phyloP scores from a whole-genome alignment of 345 rosid species.

The Corchorus capsularis region DNA sequence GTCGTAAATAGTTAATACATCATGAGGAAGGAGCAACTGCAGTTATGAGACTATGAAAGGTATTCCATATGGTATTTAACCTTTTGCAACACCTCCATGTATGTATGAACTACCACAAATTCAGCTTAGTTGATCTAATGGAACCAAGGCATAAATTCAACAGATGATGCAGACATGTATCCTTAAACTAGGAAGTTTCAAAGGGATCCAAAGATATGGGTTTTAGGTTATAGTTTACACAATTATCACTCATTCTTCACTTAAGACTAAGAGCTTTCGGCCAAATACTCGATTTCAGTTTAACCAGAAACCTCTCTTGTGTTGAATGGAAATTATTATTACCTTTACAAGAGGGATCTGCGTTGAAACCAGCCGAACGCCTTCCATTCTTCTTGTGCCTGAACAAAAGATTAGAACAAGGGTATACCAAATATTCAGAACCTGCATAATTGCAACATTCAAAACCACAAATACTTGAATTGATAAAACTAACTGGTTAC shows the following conservation, averaged over 20 bases:
- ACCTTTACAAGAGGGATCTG: constrained; percentile 29
- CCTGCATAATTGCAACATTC: background rate
- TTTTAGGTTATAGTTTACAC: background rate
- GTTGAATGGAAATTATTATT: background rate
- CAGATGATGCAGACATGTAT: background rate
- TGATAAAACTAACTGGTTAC: constrained; percentile 25
- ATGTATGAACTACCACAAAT: background rate
- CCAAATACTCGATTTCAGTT: background rate
- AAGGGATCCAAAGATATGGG: background rate
- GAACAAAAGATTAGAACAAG: constrained; percentile 6
- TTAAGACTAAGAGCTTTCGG: background rate
- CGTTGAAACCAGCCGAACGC: constrained; percentile 9
- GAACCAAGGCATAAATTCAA: background rate
- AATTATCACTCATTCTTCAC: background rate
- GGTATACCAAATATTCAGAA: background rate
- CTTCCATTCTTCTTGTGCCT: constrained; percentile 38
- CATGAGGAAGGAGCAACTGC: background rate
- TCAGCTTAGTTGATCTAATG: background rate
- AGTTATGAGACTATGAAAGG: background rate
- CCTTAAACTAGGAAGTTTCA: background rate
- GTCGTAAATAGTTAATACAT: background rate
- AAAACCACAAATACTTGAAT: background rate
- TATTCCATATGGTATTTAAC: background rate
- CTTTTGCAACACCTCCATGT: background rate
- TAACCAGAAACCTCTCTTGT: background rate